These are phyloP conservation scores for Blastomyces percursus DNA, from an alignment of 2,329 filamentous ascomycete genomes.

Conservation along the genomic window DNA sequence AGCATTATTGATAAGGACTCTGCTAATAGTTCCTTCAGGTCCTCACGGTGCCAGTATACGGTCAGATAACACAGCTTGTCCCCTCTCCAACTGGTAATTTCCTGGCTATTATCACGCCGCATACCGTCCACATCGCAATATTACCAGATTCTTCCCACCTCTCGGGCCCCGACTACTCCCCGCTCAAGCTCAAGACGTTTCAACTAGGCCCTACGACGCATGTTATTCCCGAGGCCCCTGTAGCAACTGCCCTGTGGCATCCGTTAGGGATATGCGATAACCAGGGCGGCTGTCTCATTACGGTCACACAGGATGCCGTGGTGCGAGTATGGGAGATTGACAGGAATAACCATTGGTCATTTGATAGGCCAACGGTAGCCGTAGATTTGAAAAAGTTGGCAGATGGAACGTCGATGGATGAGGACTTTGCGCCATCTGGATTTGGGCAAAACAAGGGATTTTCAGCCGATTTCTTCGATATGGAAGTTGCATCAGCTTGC, in stretches of 20 bases:
- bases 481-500: conserved; percentile 83
- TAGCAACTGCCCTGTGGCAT: conserved; percentile 83
- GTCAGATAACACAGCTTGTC: conserved; percentile 72
- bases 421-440: conserved; percentile 69
- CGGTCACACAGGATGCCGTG: conserved; percentile 75
- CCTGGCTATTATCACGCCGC: conserved; percentile 72
- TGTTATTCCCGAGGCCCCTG: conserved; percentile 69
- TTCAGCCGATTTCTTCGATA: conserved; percentile 79
- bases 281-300: conserved; percentile 70
- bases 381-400: conserved; percentile 83
- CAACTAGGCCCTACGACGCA: conserved; percentile 89
- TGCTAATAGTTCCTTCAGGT: conserved; percentile 39
- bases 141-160: conserved; percentile 72
- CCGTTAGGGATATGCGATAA: conserved; percentile 59
- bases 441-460: conserved; percentile 69
- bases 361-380: conserved; percentile 69
- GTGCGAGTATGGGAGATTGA: conserved; percentile 87
- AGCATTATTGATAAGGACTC: conserved; percentile 35
- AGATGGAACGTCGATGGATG: conserved; percentile 68
- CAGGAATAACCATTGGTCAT: conserved; percentile 71
- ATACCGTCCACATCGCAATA: conserved; percentile 80
- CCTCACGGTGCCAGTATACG: conserved; percentile 65
- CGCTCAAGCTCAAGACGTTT: conserved; percentile 72
- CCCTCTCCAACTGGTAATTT: conserved; percentile 74
- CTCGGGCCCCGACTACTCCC: conserved; percentile 53